Base-by-base conservation (phyloP, 2,329 filamentous ascomycete genomes). In the Microcyclospora tardicrescens region DNA sequence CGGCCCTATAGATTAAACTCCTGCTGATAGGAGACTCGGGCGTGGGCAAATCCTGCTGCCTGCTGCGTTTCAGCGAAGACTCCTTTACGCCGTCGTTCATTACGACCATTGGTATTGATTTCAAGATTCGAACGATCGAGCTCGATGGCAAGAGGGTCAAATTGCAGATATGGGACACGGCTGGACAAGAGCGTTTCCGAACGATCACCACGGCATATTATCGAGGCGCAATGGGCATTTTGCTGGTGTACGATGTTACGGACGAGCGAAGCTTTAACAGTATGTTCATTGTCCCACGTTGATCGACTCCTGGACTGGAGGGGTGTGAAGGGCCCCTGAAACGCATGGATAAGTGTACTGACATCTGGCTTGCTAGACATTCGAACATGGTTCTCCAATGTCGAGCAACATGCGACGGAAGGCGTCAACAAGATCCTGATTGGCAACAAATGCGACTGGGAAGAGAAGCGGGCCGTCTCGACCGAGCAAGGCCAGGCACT, bases 401-500 rank as follows among this genome's bases (percentile, higher is more conserved):
- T 95, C 53, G 87, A 95, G 63, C 87, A 94, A 65, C 87, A 98
- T 67, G 91, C 91, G 42, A 94, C 85, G 55, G 91, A 96, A 68
- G 91, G 91, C 56, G 91, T 98, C 60, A 95, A 96, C 77, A 98
- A 96, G 73, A 96, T 98, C 60, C 76, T 98, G 50, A 95, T 98
- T 52, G 91, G 91, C 61, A 98, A 98, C 75, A 98, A 98, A 69
- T 98, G 91, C 68, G 91, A 98, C 66, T 96, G 91, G 91, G 91
- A 96, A 66, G 91, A 98, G 68, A 96, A 96, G 74, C 81, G 91
- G 52, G 86, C 84, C 39, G 83, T 98, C 32, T 86, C 84, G 36
- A 93, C 83, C 43, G 87, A 95, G 62, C 81, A 86, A 58, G 91
- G 91, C 53, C 87, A 98, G 64, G 80, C 81, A 49, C 76, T 98